phyloP scores from a whole-genome alignment of 2,329 filamentous ascomycete species.

The Mycosphaerelloides madeirae region DNA sequence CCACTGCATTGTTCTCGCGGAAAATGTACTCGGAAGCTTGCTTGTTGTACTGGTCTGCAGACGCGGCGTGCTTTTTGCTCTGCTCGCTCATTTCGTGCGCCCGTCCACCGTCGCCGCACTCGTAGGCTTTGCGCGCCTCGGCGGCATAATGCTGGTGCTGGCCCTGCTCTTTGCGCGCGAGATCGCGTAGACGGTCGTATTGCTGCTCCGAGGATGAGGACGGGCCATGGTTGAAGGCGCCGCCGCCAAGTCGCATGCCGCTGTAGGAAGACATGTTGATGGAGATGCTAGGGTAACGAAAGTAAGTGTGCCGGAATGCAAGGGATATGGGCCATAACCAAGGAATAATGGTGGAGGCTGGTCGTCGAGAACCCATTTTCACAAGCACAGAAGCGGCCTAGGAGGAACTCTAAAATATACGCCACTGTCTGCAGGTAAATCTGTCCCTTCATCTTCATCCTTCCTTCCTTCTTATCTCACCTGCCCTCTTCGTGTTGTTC shows the following conservation, averaged over 20 bases:
- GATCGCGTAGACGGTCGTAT: slow-evolving; percentile 83
- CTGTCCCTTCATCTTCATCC: neutral
- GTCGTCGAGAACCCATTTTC: too few species aligned
- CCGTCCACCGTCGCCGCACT: slow-evolving; percentile 71
- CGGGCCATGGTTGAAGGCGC: slow-evolving; percentile 68
- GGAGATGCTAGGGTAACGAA: neutral
- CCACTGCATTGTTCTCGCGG: slow-evolving; percentile 81
- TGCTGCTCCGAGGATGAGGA: slow-evolving; percentile 69
- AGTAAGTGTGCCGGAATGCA: neutral
- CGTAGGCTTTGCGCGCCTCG: slow-evolving; percentile 74
- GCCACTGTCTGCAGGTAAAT: neutral
- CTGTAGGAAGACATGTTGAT: neutral
- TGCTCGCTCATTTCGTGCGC: slow-evolving; percentile 81
- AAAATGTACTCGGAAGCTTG: slow-evolving; percentile 94
- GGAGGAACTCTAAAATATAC: neutral
- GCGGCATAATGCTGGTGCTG: slow-evolving; percentile 66
- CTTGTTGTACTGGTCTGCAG: slow-evolving; percentile 84
- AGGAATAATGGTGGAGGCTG: neutral
- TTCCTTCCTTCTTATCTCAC: too few species aligned
- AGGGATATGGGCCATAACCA: neutral
- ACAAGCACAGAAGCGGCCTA: too few species aligned
- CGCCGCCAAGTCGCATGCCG: neutral
- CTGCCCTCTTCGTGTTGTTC: too few species aligned
- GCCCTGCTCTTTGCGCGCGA: slow-evolving; percentile 73
- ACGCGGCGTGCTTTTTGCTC: slow-evolving; percentile 75